Base-by-base conservation (phyloP, 257 asterid species). In the Solanum habrochaites region DNA sequence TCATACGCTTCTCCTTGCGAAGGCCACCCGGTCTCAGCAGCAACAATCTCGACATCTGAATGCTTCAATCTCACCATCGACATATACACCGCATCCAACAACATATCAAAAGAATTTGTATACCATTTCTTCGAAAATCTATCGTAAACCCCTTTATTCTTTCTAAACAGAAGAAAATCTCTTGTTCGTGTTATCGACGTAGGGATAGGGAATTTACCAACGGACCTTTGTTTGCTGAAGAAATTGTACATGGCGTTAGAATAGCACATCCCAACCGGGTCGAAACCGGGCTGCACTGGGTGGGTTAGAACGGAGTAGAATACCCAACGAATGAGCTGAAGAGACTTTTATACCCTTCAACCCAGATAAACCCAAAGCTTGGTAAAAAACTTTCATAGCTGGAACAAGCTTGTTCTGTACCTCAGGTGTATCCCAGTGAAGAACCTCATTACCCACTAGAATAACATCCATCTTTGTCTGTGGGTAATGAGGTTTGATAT, bases 201-300 rank as follows among this genome's bases (percentile, higher is more conserved):
- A 97, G 3, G 99, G 99, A 87, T 97, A 97, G 5, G 98, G 98
- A 89, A 89, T 97, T 97, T 2, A 97, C 98, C 98, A 96, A 97
- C 0, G 99, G 97, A 0, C 95, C 74, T 13, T 91, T 0, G 99
- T 89, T 3, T 94, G 1, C 93, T n/a, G 91, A 37, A 92, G 91
- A 90, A 93, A 97, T 31, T 94, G 89, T 0, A 97, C 84, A 96
- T 83, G 98, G 99, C 2, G 93, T 93, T 39, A 97, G 90, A 2
- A 89, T 91, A 1, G 93, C 10, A n/a, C 77, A 69, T 94, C 99
- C 99, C 98, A 97, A 0, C 98, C 98, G 6, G 98, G 95, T 2
- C 98, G 88, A 90, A 97, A 97, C 23, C 73, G 89, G 49, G 92
- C 98, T 40, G 86, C 14, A 87, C 94, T 91, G 5, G 99, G 99